Conservation (phyloP, 2,329 filamentous ascomycete species). For the Colletotrichum siamense region DNA sequence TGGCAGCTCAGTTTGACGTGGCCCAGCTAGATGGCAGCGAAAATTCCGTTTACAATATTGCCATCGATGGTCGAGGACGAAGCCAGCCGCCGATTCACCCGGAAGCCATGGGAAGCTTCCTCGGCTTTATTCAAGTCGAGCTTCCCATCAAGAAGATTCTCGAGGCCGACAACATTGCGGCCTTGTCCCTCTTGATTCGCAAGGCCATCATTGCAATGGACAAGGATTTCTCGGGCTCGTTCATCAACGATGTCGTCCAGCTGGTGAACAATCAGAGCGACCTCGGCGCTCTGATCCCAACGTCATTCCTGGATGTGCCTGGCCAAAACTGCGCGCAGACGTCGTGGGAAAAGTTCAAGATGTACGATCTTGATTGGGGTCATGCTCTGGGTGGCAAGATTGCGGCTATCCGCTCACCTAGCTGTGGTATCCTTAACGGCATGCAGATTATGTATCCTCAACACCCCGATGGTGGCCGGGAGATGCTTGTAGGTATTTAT, state of each 20-base stretch:
- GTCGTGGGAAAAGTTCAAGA: neutral
- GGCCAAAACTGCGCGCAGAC: neutral
- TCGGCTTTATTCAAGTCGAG: neutral
- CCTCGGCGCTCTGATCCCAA: neutral
- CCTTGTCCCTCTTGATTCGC: neutral
- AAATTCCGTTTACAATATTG: neutral
- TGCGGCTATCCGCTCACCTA: neutral
- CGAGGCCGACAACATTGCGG: neutral
- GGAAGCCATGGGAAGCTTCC: neutral
- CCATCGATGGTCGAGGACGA: neutral
- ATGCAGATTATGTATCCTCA: neutral
- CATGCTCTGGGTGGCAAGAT: neutral
- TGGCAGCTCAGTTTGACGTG: conserved; percentile 8
- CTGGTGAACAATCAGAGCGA: neutral
- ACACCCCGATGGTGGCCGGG: neutral
- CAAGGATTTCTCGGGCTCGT: neutral
- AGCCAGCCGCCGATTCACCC: neutral
- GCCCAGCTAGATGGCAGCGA: neutral
- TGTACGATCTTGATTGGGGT: neutral
- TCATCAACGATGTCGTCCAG: neutral
- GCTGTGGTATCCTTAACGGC: neutral
- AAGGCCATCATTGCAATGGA: neutral
- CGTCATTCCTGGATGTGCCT: neutral
- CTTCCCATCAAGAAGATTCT: neutral
- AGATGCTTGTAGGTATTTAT: neutral